Conservation (phyloP, 306 rosid species). For the Glycine soja region DNA sequence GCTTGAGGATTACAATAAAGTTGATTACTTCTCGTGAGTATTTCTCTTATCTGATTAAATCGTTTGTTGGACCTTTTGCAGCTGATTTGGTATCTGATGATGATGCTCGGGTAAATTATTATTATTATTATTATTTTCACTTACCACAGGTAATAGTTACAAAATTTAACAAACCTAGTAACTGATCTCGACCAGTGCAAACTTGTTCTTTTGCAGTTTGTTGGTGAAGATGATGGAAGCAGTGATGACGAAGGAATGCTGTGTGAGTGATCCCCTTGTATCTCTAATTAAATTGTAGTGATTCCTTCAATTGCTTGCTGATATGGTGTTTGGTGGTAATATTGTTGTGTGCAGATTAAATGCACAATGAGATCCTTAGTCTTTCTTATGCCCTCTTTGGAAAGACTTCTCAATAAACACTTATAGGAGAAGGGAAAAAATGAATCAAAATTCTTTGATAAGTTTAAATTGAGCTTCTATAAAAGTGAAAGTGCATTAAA, state of each 20-base stretch:
- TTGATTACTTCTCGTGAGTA: not conserved
- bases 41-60: slow-evolving; percentile 38
- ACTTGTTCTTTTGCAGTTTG: slow-evolving; percentile 57
- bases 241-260: slow-evolving; percentile 92
- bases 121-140: not conserved
- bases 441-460: not conserved
- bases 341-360: slow-evolving; percentile 4
- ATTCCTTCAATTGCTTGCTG: slow-evolving; percentile 35
- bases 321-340: slow-evolving; percentile 32
- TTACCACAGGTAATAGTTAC: slow-evolving; percentile 28
- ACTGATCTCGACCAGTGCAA: slow-evolving; percentile 38
- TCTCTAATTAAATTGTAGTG: slow-evolving; percentile 3
- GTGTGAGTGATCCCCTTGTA: slow-evolving; percentile 65
- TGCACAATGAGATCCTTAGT: not conserved
- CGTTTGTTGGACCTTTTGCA: slow-evolving; percentile 53
- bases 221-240: slow-evolving; percentile 71
- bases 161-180: slow-evolving; percentile 7
- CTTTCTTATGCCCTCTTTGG: not conserved
- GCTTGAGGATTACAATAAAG: slow-evolving; percentile 23
- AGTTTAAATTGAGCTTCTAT: not conserved
- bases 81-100: slow-evolving; percentile 74
- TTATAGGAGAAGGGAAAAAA: not conserved
- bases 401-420: not conserved
- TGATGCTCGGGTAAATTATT: slow-evolving; percentile 58
- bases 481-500: not conserved